Evolutionary conservation across 306 rosid species (phyloP).

Genomic region (Prinsepia uniflora): DNA sequence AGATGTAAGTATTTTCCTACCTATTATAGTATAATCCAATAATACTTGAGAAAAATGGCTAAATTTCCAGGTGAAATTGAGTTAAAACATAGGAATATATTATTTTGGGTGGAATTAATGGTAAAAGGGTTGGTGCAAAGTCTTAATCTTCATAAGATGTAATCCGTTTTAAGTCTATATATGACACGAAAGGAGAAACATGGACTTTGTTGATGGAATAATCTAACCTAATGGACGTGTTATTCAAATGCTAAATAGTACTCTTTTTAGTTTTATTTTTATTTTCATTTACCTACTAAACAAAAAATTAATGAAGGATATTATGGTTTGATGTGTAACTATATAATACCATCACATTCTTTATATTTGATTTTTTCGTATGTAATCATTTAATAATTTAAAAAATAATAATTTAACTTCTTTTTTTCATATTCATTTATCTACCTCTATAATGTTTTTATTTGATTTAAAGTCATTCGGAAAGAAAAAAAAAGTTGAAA

Average conservation of each 20-base stretch:
- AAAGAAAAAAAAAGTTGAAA: no score
- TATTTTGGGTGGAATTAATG: no score
- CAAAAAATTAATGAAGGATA: not conserved
- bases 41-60: not conserved
- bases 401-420: no score
- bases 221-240: no score
- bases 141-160: not conserved
- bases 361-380: no score
- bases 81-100: not conserved
- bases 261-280: not conserved
- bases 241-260: no score
- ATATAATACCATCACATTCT: not conserved
- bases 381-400: no score
- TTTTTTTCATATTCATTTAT: no score
- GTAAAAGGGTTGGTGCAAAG: constrained; percentile 8
- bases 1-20: no score
- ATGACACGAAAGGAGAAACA: no score
- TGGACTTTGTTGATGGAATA: not conserved
- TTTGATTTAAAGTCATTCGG: no score
- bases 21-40: not conserved
- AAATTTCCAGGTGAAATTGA: not conserved
- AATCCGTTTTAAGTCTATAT: not conserved
- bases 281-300: not conserved
- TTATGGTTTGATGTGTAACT: not conserved
- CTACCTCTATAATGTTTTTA: no score